These are phyloP conservation scores for Pistacia atlantica DNA, from an alignment of 345 rosid species.

Conservation along the genomic window DNA sequence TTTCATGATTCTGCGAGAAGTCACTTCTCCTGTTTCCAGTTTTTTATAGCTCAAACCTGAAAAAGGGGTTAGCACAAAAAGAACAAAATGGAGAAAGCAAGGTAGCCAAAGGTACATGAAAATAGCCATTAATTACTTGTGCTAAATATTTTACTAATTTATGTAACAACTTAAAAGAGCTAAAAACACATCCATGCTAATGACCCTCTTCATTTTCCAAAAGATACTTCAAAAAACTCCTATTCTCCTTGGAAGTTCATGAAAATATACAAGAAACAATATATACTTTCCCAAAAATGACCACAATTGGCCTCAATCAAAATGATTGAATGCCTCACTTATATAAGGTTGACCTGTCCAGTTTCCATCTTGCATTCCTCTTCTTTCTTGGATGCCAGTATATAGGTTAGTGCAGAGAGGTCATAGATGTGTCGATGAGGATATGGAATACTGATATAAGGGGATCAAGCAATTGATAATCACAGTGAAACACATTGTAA, in stretches of 20 bases:
- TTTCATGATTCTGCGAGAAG: slow-evolving; percentile 1
- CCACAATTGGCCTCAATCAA: slow-evolving; percentile 24
- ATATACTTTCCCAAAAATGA: slow-evolving; percentile 44
- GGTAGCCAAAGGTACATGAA: background rate
- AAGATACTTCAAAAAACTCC: slow-evolving; percentile 30
- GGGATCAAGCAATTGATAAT: slow-evolving; percentile 29
- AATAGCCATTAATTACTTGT: slow-evolving; percentile 17
- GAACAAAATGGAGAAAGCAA: background rate
- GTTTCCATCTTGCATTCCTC: slow-evolving; percentile 26
- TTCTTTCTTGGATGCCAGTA: slow-evolving; percentile 25
- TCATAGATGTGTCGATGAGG: background rate
- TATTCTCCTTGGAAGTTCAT: slow-evolving; percentile 41
- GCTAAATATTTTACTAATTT: slow-evolving; percentile 34
- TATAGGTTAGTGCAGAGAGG: slow-evolving; percentile 21
- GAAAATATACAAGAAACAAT: slow-evolving; percentile 42
- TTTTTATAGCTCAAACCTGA: slow-evolving; percentile 18
- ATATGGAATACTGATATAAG: slow-evolving; percentile 25
- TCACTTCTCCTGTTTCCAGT: slow-evolving; percentile 9
- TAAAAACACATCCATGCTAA: slow-evolving; percentile 30
- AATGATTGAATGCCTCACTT: slow-evolving; percentile 24
- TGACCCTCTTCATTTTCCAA: slow-evolving; percentile 24
- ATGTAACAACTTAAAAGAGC: slow-evolving; percentile 23
- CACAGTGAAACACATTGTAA: slow-evolving; percentile 75
- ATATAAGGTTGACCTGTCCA: slow-evolving; percentile 26
- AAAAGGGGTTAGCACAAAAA: background rate